These are phyloP conservation scores for Pelargonium australe DNA, from an alignment of 441 rosid genomes.

Conservation along the genomic window DNA sequence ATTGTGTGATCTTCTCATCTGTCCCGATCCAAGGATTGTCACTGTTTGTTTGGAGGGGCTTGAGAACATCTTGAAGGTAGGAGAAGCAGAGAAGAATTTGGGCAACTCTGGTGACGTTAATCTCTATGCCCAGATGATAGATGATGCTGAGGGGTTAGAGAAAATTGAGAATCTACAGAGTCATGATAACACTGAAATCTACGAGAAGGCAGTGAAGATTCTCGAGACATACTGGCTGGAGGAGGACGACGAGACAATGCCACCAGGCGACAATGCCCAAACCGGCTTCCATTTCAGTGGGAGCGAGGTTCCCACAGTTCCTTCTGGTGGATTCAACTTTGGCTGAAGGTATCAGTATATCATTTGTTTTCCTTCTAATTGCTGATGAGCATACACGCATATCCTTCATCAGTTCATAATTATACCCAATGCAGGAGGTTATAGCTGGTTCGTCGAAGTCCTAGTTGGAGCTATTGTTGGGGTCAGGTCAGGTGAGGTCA, in stretches of 20 bases:
- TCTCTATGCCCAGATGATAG: constrained; percentile 18
- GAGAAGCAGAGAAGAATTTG: constrained; percentile 34
- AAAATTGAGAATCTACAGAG: constrained; percentile 19
- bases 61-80: constrained; percentile 81
- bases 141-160: constrained; percentile 21
- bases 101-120: constrained; percentile 14
- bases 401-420: not conserved
- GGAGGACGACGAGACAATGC: constrained; percentile 67
- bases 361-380: not conserved
- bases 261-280: constrained; percentile 53
- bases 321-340: constrained; percentile 83
- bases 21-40: constrained; percentile 84
- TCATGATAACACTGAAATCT: constrained; percentile 21
- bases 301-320: constrained; percentile 43
- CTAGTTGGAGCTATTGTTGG: not conserved
- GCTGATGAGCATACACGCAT: not conserved
- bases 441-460: not conserved
- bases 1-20: constrained; percentile 73
- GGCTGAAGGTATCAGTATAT: constrained; percentile 41
- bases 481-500: not conserved
- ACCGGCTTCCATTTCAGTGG: constrained; percentile 61
- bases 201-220: constrained; percentile 52
- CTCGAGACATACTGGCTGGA: constrained; percentile 82
- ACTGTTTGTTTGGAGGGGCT: constrained; percentile 80
- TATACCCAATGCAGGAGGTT: not conserved